phyloP scores from a whole-genome alignment of 768 basidiomycete genomes.

The Termitomyces eurrhizus region DNA sequence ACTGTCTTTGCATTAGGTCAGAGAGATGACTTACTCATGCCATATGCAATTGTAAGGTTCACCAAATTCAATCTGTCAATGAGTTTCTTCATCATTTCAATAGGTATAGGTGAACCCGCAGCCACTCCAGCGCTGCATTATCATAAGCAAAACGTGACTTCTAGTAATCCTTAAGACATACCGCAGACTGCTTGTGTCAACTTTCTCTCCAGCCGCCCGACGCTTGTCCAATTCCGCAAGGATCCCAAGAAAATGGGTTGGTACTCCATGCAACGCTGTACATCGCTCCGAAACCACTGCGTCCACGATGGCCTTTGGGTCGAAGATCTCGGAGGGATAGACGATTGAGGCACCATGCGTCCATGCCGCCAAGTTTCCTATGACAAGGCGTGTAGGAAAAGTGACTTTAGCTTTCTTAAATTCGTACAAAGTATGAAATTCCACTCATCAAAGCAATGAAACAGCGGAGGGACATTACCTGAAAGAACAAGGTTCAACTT shows the following conservation, averaged over 20 bases:
- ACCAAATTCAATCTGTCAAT: conserved; percentile 62
- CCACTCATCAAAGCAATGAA: conserved; percentile 88
- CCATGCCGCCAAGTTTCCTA: conserved; percentile 81
- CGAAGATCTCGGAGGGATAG: conserved; percentile 64
- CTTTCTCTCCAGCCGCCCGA: conserved; percentile 35
- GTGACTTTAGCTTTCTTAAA: conserved; percentile 3
- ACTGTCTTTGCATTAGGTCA: background rate
- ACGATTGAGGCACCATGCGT: conserved; percentile 69
- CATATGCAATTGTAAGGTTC: conserved; percentile 77
- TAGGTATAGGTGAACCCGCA: conserved; percentile 76
- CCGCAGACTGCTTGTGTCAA: conserved; percentile 56
- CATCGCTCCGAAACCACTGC: conserved; percentile 66
- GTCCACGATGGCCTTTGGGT: conserved; percentile 66
- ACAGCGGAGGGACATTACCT: conserved; percentile 84
- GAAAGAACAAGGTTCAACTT: background rate
- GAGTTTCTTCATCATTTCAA: conserved; percentile 72
- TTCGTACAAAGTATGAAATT: conserved; percentile 6
- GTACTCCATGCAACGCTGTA: conserved; percentile 80
- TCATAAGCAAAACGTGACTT: background rate
- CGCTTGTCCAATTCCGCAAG: conserved; percentile 62
- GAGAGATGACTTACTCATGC: conserved; percentile 66
- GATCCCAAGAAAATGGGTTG: conserved; percentile 80
- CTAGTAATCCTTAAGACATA: conserved; percentile 21
- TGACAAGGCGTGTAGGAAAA: conserved; percentile 56
- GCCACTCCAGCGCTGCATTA: conserved; percentile 67